These are phyloP conservation scores for Hypoxylon sp. DNA, from an alignment of 2,329 filamentous ascomycete genomes.

Conservation along the genomic window DNA sequence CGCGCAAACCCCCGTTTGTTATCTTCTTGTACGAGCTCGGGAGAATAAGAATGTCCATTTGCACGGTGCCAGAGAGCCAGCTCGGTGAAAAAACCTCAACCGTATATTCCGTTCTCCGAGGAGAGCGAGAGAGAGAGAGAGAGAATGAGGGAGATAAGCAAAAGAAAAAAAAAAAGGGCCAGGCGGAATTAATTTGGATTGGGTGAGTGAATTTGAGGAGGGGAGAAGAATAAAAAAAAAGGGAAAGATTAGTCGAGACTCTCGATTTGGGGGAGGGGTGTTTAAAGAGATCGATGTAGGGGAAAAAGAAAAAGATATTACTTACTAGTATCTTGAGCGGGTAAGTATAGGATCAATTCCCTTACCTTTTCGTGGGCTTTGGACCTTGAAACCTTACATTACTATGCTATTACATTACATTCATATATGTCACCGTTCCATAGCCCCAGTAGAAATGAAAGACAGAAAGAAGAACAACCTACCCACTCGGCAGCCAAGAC, in stretches of 20 bases:
- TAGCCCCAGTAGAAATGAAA: no score
- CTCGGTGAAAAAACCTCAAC: constrained; percentile 33
- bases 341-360: no score
- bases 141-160: neutral
- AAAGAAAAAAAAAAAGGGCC: neutral
- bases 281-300: neutral
- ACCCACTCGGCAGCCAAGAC: constrained; percentile 35
- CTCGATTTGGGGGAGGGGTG: constrained; percentile 3
- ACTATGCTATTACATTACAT: no score
- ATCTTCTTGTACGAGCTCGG: constrained; percentile 37
- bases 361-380: no score
- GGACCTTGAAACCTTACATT: no score
- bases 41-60: constrained; percentile 36
- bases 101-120: constrained; percentile 5
- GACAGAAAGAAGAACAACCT: no score
- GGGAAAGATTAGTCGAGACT: constrained; percentile 35
- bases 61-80: constrained; percentile 3
- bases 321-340: no score
- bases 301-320: constrained; percentile 12
- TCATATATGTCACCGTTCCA: no score
- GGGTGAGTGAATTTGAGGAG: no score
- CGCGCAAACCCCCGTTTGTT: constrained; percentile 28
- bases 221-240: constrained; percentile 6
- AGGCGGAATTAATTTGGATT: no score
- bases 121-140: constrained; percentile 3